Conservation (phyloP, 164 flowering plant species). For the Magnolia changhungtana region DNA sequence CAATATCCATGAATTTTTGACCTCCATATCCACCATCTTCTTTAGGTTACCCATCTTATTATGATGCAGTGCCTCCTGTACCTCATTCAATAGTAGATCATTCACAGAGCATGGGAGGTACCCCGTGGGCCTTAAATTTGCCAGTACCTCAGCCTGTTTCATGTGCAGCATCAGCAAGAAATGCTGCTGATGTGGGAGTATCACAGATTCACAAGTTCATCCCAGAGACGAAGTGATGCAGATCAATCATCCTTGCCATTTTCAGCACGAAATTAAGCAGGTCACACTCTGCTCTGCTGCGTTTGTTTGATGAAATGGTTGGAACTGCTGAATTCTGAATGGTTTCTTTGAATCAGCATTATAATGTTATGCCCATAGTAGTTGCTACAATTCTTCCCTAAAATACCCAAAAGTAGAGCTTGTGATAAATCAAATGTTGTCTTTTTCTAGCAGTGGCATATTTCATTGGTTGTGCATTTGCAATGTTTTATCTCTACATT, state of each 20-base stretch:
- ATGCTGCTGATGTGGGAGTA: slow-evolving; percentile 68
- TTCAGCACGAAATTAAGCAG: slow-evolving; percentile 5
- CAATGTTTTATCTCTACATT: too few relatives aligned
- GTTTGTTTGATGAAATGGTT: background rate
- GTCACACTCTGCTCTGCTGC: background rate
- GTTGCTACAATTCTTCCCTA: too few relatives aligned
- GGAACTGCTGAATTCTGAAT: too few relatives aligned
- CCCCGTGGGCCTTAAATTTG: slow-evolving; percentile 81
- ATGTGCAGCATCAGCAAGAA: slow-evolving; percentile 43
- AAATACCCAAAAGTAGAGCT: too few relatives aligned
- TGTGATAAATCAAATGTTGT: too few relatives aligned
- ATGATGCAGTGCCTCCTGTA: slow-evolving; percentile 47
- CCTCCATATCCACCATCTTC: slow-evolving; percentile 53
- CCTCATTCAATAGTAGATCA: slow-evolving; percentile 39
- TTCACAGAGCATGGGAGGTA: slow-evolving; percentile 42
- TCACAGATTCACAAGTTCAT: slow-evolving; percentile 93
- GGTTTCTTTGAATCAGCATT: too few relatives aligned
- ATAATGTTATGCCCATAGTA: too few relatives aligned
- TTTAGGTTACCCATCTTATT: slow-evolving; percentile 57
- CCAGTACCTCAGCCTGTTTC: slow-evolving; percentile 47
- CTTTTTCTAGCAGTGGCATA: too few relatives aligned
- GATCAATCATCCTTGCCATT: background rate
- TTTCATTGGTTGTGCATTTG: too few relatives aligned
- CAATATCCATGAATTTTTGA: slow-evolving; percentile 37
- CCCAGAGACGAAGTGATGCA: slow-evolving; percentile 76